These are phyloP conservation scores for Jackrogersella multiformis DNA, from an alignment of 495 filamentous ascomycete genomes.

Conservation along the genomic window DNA sequence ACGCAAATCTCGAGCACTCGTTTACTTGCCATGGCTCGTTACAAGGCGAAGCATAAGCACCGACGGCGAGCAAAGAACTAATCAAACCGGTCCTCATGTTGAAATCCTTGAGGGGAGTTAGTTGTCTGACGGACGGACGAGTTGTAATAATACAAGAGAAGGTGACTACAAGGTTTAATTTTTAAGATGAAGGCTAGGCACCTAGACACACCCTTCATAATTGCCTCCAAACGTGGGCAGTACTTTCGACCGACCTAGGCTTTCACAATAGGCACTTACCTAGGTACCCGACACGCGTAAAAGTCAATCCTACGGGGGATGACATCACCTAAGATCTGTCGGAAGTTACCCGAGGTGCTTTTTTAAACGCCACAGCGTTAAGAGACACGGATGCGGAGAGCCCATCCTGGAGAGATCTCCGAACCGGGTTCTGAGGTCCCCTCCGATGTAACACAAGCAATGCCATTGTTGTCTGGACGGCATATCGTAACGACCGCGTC, in stretches of 20 bases:
- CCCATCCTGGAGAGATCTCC: not conserved
- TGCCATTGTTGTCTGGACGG: not conserved
- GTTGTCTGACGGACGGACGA: not conserved
- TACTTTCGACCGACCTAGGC: no score
- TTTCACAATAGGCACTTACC: not conserved
- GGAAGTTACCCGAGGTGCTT: not conserved
- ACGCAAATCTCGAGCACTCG: slow-evolving; percentile 28
- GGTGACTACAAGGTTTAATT: no score
- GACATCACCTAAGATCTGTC: not conserved
- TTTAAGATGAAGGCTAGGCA: no score
- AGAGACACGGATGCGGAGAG: not conserved
- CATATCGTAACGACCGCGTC: not conserved
- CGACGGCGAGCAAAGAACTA: not conserved
- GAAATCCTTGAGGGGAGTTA: not conserved
- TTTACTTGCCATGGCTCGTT: slow-evolving; percentile 15
- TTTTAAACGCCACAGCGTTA: not conserved
- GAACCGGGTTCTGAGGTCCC: not conserved
- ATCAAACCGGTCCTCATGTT: slow-evolving; percentile 12
- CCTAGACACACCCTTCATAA: not conserved
- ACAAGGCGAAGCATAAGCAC: not conserved
- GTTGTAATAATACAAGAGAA: not conserved
- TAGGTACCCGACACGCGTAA: not conserved
- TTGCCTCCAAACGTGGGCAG: no score
- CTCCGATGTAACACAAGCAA: slow-evolving; percentile 6
- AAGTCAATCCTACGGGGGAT: not conserved